Base-by-base conservation (phyloP, 1,284 basidiomycete species). In the Sanghuangporus sanghuang region DNA sequence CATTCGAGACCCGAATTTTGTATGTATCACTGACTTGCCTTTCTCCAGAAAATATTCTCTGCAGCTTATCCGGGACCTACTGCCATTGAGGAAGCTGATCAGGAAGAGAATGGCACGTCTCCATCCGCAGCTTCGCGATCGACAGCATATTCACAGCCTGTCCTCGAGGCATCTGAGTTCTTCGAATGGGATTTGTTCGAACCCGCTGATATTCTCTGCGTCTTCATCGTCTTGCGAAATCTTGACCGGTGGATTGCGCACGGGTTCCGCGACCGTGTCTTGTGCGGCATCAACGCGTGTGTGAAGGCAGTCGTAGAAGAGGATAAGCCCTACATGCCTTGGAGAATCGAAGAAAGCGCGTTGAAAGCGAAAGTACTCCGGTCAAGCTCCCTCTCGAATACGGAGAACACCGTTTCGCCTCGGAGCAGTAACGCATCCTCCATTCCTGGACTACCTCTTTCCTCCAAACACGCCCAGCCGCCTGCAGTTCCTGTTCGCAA, bases 211-310 rank as follows among this genome's bases (percentile, higher is more conserved):
- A 82, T 82, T 56, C 70, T 85, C 3, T 68, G 78, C 61, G 76
- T 85, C 8, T 84, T 78, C 71, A 77, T 84, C 64, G 71, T 85
- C n/a, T 73, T 85, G 57, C 76, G 77, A 52, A 84, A 85, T 65
- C 78, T 85, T 62, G 83, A 85, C 64, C 16, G 27, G 27, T 85
- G 81, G 82, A 84, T 81, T 2, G 72, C 73, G 3, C 71, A 71
- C 49, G 69, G 72, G 6, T 84, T 85, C 69, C 70, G 73, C 16
- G 66, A 77, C 9, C 74, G 75, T 46, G 72, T 82, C 40, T 67
- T 73, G 6, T 59, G 68, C 8, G 83, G 81, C 18, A 70, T 83
- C 48, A 67, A 76, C 3, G 68, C 70, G 18, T 69, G 81, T 57
- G 70, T 73, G 18, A 67, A 77, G 27, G 73, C 67, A 35, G 74